Evolutionary conservation across 2,329 filamentous ascomycete genomes (phyloP).

Genomic region (Nigrograna mackinnonii): DNA sequence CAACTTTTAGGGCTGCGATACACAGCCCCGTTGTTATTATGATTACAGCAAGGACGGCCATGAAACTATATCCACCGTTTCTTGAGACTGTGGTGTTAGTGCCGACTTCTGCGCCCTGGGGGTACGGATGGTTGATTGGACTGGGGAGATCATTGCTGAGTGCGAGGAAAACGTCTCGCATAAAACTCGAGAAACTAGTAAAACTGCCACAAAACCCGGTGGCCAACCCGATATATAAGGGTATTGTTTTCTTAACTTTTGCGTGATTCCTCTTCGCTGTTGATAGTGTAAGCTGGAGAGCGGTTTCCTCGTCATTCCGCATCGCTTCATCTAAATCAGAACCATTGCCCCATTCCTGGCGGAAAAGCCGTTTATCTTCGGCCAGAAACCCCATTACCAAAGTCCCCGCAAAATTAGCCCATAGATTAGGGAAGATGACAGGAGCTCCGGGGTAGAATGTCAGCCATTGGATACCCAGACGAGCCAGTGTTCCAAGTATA

Average conservation of each 20-base stretch:
- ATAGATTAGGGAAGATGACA: slow-evolving; percentile 73
- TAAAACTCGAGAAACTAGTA: slow-evolving; percentile 87
- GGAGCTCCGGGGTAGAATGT: slow-evolving; percentile 80
- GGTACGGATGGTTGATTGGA: slow-evolving; percentile 48
- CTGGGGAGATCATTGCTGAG: slow-evolving; percentile 72
- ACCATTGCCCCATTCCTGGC: slow-evolving; percentile 50
- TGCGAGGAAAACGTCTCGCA: slow-evolving; percentile 78
- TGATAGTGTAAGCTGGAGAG: slow-evolving; percentile 48
- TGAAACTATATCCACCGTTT: slow-evolving; percentile 78
- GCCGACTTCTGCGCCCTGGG: slow-evolving; percentile 28
- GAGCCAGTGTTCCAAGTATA: slow-evolving; percentile 79
- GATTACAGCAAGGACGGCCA: slow-evolving; percentile 77
- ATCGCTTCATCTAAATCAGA: too few relatives aligned
- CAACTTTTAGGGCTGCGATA: slow-evolving; percentile 69
- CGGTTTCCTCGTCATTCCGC: slow-evolving; percentile 44
- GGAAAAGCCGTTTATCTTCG: slow-evolving; percentile 77
- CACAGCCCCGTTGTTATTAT: slow-evolving; percentile 73
- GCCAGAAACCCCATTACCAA: slow-evolving; percentile 83
- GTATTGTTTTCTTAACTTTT: slow-evolving; percentile 79
- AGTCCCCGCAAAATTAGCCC: slow-evolving; percentile 86
- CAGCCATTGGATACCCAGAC: slow-evolving; percentile 77
- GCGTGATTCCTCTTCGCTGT: slow-evolving; percentile 34
- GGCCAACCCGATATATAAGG: slow-evolving; percentile 82
- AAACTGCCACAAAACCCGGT: slow-evolving; percentile 90
- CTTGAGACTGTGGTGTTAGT: slow-evolving; percentile 49